Conservation (phyloP, 495 filamentous ascomycete species). For the Aspergillus campestris region DNA sequence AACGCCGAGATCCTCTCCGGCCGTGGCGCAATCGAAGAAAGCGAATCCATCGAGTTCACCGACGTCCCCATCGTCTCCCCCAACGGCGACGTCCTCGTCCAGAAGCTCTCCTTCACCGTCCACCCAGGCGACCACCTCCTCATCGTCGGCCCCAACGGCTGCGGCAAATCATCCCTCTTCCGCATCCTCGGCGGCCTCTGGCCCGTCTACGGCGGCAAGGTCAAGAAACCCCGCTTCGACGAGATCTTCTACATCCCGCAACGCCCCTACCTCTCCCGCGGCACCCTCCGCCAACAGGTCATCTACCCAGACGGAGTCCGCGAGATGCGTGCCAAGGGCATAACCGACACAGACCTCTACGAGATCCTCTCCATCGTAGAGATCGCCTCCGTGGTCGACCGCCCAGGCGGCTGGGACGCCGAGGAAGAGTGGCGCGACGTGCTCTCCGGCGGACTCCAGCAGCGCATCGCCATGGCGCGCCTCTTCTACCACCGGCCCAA, state of each 20-base stretch:
- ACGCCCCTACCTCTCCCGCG: conserved; percentile 83
- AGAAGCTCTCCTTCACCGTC: conserved; percentile 76
- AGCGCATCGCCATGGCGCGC: conserved; percentile 95
- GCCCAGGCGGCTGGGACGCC: conserved; percentile 81
- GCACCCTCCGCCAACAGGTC: conserved; percentile 86
- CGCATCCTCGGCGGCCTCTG: conserved; percentile 92
- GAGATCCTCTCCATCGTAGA: conserved; percentile 69
- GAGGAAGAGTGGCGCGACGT: conserved; percentile 96
- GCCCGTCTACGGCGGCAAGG: conserved; percentile 95
- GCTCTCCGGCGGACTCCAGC: conserved; percentile 82
- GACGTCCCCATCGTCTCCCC: conserved; percentile 96
- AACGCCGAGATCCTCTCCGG: conserved; percentile 72
- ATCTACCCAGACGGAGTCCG: conserved; percentile 89
- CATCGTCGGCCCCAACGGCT: conserved; percentile 94
- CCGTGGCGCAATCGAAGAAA: conserved; percentile 69
- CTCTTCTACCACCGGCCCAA: conserved; percentile 92
- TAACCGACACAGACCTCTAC: conserved; percentile 74
- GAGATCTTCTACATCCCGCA: conserved; percentile 99
- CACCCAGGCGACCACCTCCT: conserved; percentile 80
- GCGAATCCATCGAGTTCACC: conserved; percentile 75
- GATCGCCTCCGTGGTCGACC: conserved; percentile 74
- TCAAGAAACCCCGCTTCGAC: conserved; percentile 77
- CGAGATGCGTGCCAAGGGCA: conserved; percentile 75
- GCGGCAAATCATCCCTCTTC: conserved; percentile 92
- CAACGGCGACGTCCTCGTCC: conserved; percentile 86